A percentile compares a stretch with the other conserved stretches of the same genome.
Conservation (phyloP, 2,329 filamentous ascomycete species). For the Fusarium burgessii region DNA sequence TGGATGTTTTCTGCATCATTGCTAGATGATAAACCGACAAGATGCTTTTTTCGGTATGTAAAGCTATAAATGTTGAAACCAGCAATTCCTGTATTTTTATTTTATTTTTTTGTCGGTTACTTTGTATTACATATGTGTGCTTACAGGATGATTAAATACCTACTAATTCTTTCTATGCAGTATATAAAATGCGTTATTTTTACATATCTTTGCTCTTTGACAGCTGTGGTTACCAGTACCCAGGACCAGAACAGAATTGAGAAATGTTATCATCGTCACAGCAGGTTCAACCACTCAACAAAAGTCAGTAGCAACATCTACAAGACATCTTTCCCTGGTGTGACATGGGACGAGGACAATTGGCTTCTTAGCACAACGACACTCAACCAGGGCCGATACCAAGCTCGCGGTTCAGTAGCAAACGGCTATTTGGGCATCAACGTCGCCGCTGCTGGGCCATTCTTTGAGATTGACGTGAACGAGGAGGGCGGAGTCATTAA, state of each 20-base stretch:
- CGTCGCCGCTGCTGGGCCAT: background rate
- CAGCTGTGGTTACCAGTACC: background rate
- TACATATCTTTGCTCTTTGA: background rate
- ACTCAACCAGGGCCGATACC: background rate
- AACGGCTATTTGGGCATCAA: conserved; percentile 17
- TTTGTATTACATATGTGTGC: too few relatives aligned
- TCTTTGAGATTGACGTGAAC: background rate
- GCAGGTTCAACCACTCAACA: accelerated
- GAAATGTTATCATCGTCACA: background rate
- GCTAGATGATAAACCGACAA: accelerated
- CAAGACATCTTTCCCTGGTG: background rate
- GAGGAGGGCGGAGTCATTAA: background rate
- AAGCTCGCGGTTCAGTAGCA: conserved; percentile 1
- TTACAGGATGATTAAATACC: too few relatives aligned
- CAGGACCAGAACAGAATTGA: background rate
- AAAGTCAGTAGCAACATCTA: background rate
- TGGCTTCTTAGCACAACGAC: conserved; percentile 1
- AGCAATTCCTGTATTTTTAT: too few relatives aligned
- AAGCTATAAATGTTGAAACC: accelerated
- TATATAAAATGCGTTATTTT: background rate
- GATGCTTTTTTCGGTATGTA: background rate
- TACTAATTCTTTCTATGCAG: background rate
- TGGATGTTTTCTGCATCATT: too few relatives aligned
- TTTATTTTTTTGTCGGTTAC: too few relatives aligned
- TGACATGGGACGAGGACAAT: conserved; percentile 9